These are phyloP conservation scores for Candida adriatica DNA, from an alignment of 805 yeast species.

Conservation along the genomic window DNA sequence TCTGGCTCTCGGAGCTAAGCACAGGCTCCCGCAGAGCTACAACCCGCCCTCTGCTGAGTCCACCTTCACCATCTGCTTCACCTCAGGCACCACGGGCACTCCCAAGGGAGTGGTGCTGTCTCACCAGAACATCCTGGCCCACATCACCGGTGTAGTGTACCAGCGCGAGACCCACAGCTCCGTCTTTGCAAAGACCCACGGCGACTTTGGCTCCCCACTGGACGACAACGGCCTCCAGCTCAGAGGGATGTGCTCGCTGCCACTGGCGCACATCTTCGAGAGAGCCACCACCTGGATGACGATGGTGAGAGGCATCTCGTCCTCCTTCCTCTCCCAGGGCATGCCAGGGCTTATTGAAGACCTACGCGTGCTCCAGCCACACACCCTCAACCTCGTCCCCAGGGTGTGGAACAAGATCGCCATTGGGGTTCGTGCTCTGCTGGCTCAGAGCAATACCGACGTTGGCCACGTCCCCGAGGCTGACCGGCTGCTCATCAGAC, in stretches of 20 bases:
- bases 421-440: slow-evolving; percentile 32
- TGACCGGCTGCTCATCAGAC: slow-evolving; percentile 28
- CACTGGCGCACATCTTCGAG: slow-evolving; percentile 53
- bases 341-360: slow-evolving; percentile 44
- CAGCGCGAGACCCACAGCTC: slow-evolving; percentile 2
- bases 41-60: slow-evolving; percentile 36
- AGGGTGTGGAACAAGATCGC: slow-evolving; percentile 48
- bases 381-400: slow-evolving; percentile 42
- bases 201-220: slow-evolving; percentile 2
- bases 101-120: slow-evolving; percentile 52
- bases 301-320: slow-evolving; percentile 25
- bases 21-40: slow-evolving; percentile 16
- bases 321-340: slow-evolving; percentile 38
- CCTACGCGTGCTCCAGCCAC: slow-evolving; percentile 39
- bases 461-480: slow-evolving; percentile 12
- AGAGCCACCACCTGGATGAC: slow-evolving; percentile 7
- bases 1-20: slow-evolving; percentile 11
- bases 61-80: slow-evolving; percentile 44
- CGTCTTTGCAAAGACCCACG: slow-evolving; percentile 3
- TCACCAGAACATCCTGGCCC: slow-evolving; percentile 37
- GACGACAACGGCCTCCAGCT: slow-evolving; percentile 20
- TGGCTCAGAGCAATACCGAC: slow-evolving; percentile 7
- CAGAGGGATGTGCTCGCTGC: slow-evolving; percentile 37
- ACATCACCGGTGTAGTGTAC: slow-evolving; percentile 18
- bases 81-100: slow-evolving; percentile 58